Evolutionary conservation across 495 filamentous ascomycete species (phyloP), one percentile per base, ranked within the genome.

Genomic region (Aspergillus asperescens): DNA sequence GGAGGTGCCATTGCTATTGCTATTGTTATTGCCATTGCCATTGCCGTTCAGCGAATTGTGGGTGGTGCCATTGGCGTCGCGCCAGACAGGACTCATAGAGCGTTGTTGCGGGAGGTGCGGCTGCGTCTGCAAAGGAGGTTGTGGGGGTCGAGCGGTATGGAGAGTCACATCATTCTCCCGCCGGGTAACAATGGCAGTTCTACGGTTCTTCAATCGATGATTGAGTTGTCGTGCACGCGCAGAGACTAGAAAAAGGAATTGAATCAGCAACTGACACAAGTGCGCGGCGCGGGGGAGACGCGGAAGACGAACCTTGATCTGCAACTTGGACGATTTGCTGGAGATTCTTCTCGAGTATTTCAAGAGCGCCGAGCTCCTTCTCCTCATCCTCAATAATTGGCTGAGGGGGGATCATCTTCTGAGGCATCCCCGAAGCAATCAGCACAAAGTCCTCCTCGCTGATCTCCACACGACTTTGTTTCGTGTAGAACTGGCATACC

Each of bases 321-420:
- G 88, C 88, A 60, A 85, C 79, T 63, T 87, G 85, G 50, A 86
- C 87, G 18, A 94, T 79, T 50, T 83, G 77, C 35, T 82, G 78
- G 31, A 93, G 65, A 31, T 86, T 85, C 68, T 83, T 78, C 65
- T 92, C 87, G 38, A 95, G 63, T 48, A 93, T 91, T 60, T 92
- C 88, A 49, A 93, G 66, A 2, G 88, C 90, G 24, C 82, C 88
- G 42, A 92, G 65, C 66, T 95, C 89, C 59, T 88, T 89, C 63
- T 85, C 81, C 62, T 95, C 89, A 58, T 95, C 89, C 65, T 94
- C 88, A 42, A 83, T 80, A 39, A 93, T 84, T 0, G 89, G 87
- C 59, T 89, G 85, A 12, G 84, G 86, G 13, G 90, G 86, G 25
- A 87, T 87, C 69, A 95, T 82, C 68, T 89, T 84, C 67, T 93